Evolutionary conservation across 169 alveolate genomes (phyloP).

Genomic region (Plasmodium vinckei): DNA sequence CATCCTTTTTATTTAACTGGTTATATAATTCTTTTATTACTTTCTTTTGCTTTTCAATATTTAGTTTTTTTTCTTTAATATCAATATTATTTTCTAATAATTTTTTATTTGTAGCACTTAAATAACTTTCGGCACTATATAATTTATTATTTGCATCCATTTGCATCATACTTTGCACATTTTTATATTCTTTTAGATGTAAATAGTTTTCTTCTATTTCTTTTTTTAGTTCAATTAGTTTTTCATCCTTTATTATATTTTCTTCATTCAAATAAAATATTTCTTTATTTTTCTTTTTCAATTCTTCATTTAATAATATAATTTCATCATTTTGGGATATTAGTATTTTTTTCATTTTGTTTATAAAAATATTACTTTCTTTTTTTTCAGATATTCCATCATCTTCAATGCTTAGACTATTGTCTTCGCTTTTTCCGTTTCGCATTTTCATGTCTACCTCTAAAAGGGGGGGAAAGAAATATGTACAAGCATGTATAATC

Average conservation of each 20-base stretch:
- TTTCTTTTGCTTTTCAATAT: conserved; percentile 68
- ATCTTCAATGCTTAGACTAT: conserved; percentile 4
- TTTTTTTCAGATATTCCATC: conserved; percentile 4
- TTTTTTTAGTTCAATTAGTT: conserved; percentile 54
- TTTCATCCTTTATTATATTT: conserved; percentile 50
- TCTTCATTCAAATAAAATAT: conserved; percentile 47
- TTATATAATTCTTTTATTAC: conserved; percentile 59
- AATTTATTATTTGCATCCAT: conserved; percentile 47
- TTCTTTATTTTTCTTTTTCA: conserved; percentile 46
- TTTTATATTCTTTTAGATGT: conserved; percentile 33
- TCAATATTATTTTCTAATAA: conserved; percentile 35
- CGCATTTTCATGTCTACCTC: conserved; percentile 37
- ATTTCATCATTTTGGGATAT: conserved; percentile 70
- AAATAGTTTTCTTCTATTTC: conserved; percentile 45
- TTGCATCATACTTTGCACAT: conserved; percentile 35
- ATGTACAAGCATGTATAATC: neutral
- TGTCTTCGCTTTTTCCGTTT: conserved; percentile 28
- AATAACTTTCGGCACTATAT: conserved; percentile 28
- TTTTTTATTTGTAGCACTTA: conserved; percentile 32
- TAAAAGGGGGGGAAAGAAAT: neutral
- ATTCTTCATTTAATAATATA: conserved; percentile 33
- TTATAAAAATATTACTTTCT: conserved; percentile 22
- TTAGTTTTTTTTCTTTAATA: conserved; percentile 45
- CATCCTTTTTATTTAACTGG: conserved; percentile 66
- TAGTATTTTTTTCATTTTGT: conserved; percentile 47